A percentile compares a stretch with the other conserved stretches of the same genome.
phyloP scores from a whole-genome alignment of 371 early-diverging fungal species.

The Circinella minor region DNA sequence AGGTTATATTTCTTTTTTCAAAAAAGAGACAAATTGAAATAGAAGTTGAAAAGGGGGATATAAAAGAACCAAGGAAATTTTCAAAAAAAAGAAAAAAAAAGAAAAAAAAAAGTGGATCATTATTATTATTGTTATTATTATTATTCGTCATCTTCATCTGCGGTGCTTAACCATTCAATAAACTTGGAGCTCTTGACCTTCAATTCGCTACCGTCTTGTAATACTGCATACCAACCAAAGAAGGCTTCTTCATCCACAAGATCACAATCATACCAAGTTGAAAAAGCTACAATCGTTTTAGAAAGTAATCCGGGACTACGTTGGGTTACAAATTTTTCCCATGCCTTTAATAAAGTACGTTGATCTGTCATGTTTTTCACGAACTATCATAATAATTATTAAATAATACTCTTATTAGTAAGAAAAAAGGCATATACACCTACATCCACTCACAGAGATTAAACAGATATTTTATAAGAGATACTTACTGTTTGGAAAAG shows the following conservation, averaged over 20 bases:
- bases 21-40: too few species aligned
- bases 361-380: conserved; percentile 67
- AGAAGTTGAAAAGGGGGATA: too few species aligned
- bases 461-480: neutral
- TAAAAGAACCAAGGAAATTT: neutral
- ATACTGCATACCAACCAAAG: conserved; percentile 63
- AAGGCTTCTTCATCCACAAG: conserved; percentile 77
- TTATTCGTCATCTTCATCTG: conserved; percentile 66
- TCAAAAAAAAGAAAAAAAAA: conserved; percentile 2
- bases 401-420: neutral
- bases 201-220: conserved; percentile 52
- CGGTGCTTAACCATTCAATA: conserved; percentile 72
- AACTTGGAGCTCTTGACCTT: conserved; percentile 67
- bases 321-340: conserved; percentile 63
- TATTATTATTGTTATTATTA: neutral
- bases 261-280: conserved; percentile 71
- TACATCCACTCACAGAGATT: too few species aligned
- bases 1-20: too few species aligned
- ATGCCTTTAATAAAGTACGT: conserved; percentile 61
- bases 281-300: conserved; percentile 61
- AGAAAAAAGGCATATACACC: neutral
- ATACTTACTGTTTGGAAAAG: conserved; percentile 59
- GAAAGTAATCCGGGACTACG: conserved; percentile 53
- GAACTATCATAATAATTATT: conserved; percentile 42
- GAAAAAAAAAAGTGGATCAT: neutral